Base-by-base conservation (phyloP, 768 basidiomycete genomes). In the Amanita pseudoporphyria region DNA sequence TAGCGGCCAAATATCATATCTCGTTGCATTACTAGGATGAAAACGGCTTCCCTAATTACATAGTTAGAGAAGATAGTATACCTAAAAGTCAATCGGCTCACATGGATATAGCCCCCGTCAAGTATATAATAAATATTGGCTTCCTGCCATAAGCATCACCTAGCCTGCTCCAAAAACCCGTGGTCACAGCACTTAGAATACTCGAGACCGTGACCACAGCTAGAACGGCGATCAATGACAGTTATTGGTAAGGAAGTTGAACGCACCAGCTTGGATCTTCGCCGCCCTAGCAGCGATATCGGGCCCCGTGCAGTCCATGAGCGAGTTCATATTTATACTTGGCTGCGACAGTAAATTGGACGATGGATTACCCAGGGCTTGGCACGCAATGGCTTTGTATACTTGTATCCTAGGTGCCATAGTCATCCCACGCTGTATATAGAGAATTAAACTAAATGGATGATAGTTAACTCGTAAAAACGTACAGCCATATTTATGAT, bases 131-230 rank as follows among this genome's bases (percentile, higher is more conserved):
- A 50, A 94, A 76, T 38, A 94, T 77, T 21, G 74, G 76, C 42
- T 83, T 91, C 31, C 92, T 75, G 9, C 92, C 92, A 54, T 81
- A 67, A 7, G 71, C 65, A 61, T 94, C 91, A 9, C 87, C 83
- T 36, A 82, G 77, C 43, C 80, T 76, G 45, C 87, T 87, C 92
- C 92, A 96, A 68, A 83, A 87, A 0, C 86, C 88, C 0, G 89
- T 89, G 3, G 86, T 87, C 41, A 89, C 67, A 1, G 88, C 87
- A 45, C 87, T 85, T 35, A 96, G 71, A 6, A 78, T 60, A 45
- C 87, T 90, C 81, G 87, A 85, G 7, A 74, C 74, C 9, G 86
- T 81, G 2, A 82, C 82, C 64, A 94, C 79, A 44, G 79, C 76
- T 76, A 47, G 12, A 16, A 45, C 30, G 9, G 36, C 30, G n/a